A percentile compares a stretch with the other conserved stretches of the same genome.
phyloP scores from a whole-genome alignment of 768 basidiomycete genomes.

The Coprinellus micaceus region DNA sequence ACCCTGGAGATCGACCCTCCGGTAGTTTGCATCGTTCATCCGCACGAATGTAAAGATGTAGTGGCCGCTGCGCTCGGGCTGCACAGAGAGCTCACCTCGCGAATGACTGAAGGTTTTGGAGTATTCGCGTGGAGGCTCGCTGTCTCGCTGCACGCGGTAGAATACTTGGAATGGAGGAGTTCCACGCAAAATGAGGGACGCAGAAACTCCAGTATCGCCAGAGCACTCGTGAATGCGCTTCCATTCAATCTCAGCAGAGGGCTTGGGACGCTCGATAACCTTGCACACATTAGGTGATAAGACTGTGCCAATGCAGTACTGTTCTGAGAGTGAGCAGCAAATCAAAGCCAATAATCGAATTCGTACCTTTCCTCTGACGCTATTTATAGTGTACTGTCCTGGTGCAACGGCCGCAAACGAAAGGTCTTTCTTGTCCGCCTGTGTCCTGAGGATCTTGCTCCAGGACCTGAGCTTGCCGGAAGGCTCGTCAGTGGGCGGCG shows the following conservation, averaged over 20 bases:
- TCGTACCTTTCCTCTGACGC: constrained; percentile 65
- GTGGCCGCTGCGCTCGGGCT: constrained; percentile 86
- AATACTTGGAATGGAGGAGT: constrained; percentile 85
- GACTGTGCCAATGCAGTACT: constrained; percentile 80
- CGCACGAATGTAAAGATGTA: constrained; percentile 80
- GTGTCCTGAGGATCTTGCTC: constrained; percentile 58
- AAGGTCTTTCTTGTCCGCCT: constrained; percentile 40
- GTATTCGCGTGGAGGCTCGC: constrained; percentile 56
- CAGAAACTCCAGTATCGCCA: constrained; percentile 88
- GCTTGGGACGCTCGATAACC: constrained; percentile 71
- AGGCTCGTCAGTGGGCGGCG: constrained; percentile 38
- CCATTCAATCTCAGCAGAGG: constrained; percentile 84
- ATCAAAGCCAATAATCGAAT: constrained; percentile 7
- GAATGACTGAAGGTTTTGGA: constrained; percentile 61
- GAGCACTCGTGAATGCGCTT: constrained; percentile 90
- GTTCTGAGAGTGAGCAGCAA: constrained; percentile 8
- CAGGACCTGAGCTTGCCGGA: constrained; percentile 52
- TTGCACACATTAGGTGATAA: constrained; percentile 77
- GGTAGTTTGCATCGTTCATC: constrained; percentile 83
- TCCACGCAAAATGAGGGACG: constrained; percentile 81
- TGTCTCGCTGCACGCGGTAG: constrained; percentile 72
- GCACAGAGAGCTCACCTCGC: constrained; percentile 76
- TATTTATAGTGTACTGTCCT: constrained; percentile 72
- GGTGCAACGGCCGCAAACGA: constrained; percentile 53
- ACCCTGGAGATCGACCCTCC: constrained; percentile 66